phyloP scores from a whole-genome alignment of 2,329 filamentous ascomycete genomes.

The Diplodia mutila region DNA sequence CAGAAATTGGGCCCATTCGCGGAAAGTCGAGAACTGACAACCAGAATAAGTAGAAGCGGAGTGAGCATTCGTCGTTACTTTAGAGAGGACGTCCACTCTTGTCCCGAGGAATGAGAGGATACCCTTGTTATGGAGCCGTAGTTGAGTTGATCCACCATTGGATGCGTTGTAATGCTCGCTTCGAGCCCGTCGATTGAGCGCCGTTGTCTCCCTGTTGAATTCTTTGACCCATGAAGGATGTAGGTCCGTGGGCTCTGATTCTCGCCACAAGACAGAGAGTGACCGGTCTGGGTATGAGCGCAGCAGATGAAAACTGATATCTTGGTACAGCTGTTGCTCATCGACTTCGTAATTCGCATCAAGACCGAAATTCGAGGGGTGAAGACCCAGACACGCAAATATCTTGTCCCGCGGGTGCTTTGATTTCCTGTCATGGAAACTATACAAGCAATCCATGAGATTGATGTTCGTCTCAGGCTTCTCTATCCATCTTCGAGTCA shows the following conservation, averaged over 20 bases:
- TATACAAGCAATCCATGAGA: not conserved
- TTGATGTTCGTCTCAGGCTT: not conserved
- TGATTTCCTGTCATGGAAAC: not conserved
- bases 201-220: not conserved
- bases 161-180: not conserved
- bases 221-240: slow-evolving; percentile 2
- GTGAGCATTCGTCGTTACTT: not conserved
- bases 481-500: not conserved
- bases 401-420: not conserved
- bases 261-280: not conserved
- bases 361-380: not conserved
- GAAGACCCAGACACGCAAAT: not conserved
- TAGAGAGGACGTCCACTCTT: not conserved
- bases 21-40: not conserved
- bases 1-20: not conserved
- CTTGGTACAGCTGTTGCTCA: not conserved
- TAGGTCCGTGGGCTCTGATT: not conserved
- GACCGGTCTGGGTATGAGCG: not conserved
- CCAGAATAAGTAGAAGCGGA: not conserved
- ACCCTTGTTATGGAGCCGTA: no score
- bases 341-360: not conserved
- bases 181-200: not conserved
- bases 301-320: not conserved
- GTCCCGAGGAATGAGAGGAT: not conserved
- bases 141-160: not conserved